Percentiles rank a stretch among this genome's conserved stretches.
Conservation (phyloP, 257 asterid species). For the Salvia miltiorrhiza region DNA sequence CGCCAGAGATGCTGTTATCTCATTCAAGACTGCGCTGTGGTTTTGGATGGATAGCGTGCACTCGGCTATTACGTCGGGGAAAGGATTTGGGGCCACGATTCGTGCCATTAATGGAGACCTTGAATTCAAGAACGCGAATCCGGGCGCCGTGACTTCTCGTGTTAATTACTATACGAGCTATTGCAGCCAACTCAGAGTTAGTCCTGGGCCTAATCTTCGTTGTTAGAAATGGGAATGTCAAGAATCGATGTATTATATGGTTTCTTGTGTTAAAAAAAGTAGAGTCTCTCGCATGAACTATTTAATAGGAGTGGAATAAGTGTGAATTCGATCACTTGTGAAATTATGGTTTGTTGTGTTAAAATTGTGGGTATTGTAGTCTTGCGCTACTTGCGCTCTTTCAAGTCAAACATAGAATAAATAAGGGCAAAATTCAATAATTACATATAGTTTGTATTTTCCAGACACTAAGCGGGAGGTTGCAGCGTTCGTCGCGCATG, state of each 20-base stretch:
- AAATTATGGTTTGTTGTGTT: too few relatives aligned
- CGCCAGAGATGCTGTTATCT: conserved; percentile 26
- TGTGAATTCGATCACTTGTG: too few relatives aligned
- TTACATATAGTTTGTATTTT: too few relatives aligned
- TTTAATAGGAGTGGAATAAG: too few relatives aligned
- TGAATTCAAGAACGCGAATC: conserved; percentile 5
- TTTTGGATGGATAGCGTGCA: conserved; percentile 17
- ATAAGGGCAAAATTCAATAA: too few relatives aligned
- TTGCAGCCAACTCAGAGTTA: conserved; percentile 14
- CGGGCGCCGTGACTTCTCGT: neutral
- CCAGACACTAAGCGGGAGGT: conserved; percentile 46
- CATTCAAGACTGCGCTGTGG: conserved; percentile 33
- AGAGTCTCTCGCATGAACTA: too few relatives aligned
- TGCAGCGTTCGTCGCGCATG: conserved; percentile 56
- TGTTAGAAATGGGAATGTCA: too few relatives aligned
- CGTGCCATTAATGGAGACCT: conserved; percentile 20
- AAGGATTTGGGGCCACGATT: conserved; percentile 19
- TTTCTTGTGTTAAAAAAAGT: too few relatives aligned
- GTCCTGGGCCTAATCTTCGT: conserved; percentile 10
- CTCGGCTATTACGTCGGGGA: neutral
- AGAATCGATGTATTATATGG: too few relatives aligned
- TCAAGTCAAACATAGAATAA: too few relatives aligned
- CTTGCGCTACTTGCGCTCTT: too few relatives aligned
- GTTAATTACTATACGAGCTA: conserved; percentile 8
- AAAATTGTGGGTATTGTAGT: too few relatives aligned